Percentiles rank a stretch among this genome's conserved stretches.
Conservation (phyloP, 2,329 filamentous ascomycete species). For the Hypomyces perniciosus region DNA sequence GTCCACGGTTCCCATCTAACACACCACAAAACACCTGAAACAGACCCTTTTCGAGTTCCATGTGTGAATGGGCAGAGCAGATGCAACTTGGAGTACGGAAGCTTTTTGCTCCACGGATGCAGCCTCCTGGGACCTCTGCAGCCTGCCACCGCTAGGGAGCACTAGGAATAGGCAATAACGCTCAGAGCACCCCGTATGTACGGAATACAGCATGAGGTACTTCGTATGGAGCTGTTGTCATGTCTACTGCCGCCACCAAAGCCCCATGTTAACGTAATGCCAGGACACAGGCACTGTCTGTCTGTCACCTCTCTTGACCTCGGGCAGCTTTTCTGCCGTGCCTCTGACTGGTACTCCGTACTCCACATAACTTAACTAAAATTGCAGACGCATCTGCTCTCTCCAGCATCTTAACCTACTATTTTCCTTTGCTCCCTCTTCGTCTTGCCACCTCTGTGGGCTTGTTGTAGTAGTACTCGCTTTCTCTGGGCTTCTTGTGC, state of each 20-base stretch:
- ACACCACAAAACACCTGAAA: not conserved
- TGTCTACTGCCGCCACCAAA: not conserved
- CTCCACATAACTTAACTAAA: not conserved
- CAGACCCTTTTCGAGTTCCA: not conserved
- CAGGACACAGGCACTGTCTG: not conserved
- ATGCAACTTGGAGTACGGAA: too few species aligned
- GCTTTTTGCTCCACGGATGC: not conserved
- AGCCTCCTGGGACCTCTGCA: not conserved
- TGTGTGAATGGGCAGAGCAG: too few species aligned
- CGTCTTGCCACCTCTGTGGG: not conserved
- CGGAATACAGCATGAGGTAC: not conserved
- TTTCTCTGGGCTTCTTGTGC: not conserved
- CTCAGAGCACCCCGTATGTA: not conserved
- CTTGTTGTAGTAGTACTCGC: not conserved
- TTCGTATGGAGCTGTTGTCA: constrained; percentile 1
- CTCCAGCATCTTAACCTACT: not conserved
- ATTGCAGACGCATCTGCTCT: not conserved
- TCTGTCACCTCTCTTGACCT: not conserved
- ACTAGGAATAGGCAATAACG: not conserved
- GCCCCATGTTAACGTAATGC: constrained; percentile 3
- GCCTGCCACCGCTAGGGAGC: not conserved
- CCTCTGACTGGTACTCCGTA: not conserved
- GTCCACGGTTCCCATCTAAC: not conserved
- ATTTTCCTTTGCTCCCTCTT: not conserved
- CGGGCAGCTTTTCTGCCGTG: not conserved